A percentile compares a stretch with the other conserved stretches of the same genome.
Evolutionary conservation across 768 basidiomycete genomes (phyloP).

Genomic region (Termitomyces sp.): DNA sequence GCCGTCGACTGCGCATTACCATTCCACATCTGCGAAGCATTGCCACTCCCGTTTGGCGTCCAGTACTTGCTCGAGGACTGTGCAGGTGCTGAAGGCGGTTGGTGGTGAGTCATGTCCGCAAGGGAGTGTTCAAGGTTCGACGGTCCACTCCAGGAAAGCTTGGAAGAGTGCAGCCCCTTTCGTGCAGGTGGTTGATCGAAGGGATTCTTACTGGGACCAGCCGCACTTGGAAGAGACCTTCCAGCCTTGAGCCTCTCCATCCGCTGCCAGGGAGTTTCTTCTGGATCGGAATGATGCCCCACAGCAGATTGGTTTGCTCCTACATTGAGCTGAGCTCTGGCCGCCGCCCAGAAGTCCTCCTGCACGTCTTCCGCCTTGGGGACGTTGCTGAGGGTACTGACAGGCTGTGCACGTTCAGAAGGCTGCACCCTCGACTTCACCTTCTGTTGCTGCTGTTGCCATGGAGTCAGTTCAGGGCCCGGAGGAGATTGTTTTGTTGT

Average conservation of each 20-base stretch:
- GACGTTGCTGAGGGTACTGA: not conserved
- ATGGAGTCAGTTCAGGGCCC: not conserved
- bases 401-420: not conserved
- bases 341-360: constrained; percentile 2
- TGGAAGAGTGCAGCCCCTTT: constrained; percentile 4
- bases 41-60: constrained; percentile 10
- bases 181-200: constrained; percentile 7
- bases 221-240: not conserved
- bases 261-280: constrained; percentile 15
- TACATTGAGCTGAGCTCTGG: not conserved
- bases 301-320: not conserved
- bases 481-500: not conserved
- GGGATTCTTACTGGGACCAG: not conserved
- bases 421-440: not conserved
- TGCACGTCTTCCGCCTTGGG: not conserved
- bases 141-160: constrained; percentile 2
- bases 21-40: constrained; percentile 12
- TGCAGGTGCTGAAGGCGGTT: not conserved
- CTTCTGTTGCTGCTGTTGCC: constrained; percentile 5
- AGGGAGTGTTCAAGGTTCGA: constrained; percentile 3
- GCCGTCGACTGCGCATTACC: not conserved
- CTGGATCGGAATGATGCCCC: not conserved
- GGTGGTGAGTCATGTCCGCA: constrained; percentile 4
- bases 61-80: constrained; percentile 10
- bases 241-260: constrained; percentile 11